Conservation (phyloP, 2,329 filamentous ascomycete species). For the Aspergillus udagawae region DNA sequence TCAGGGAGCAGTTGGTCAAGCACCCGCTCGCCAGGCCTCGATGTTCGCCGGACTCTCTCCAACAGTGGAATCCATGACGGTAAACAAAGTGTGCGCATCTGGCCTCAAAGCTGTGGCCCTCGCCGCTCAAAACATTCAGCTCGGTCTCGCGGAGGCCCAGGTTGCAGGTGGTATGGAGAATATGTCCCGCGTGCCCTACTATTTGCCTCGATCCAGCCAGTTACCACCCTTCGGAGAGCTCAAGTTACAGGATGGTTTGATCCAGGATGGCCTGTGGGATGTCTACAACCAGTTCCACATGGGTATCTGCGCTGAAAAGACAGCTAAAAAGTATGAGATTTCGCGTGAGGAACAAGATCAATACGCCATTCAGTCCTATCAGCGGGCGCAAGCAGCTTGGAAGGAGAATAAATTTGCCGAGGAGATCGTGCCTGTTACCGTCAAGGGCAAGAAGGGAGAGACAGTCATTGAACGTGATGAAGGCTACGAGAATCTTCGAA, state of each 20-base stretch:
- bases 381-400: constrained; percentile 88
- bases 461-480: constrained; percentile 78
- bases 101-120: constrained; percentile 88
- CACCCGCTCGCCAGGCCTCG: constrained; percentile 84
- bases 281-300: constrained; percentile 97
- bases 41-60: constrained; percentile 82
- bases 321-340: constrained; percentile 80
- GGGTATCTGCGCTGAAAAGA: constrained; percentile 94
- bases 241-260: constrained; percentile 83
- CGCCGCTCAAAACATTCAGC: constrained; percentile 89
- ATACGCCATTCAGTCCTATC: constrained; percentile 85
- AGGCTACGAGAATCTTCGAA: constrained; percentile 79
- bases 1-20: constrained; percentile 77
- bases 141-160: constrained; percentile 82
- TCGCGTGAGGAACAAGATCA: constrained; percentile 83
- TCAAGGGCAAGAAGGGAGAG: constrained; percentile 80
- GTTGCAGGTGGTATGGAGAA: constrained; percentile 97
- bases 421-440: constrained; percentile 83
- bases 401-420: constrained; percentile 76
- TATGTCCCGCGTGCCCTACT: constrained; percentile 93
- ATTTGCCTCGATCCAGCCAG: constrained; percentile 74
- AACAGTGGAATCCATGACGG: constrained; percentile 80
- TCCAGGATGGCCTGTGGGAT: constrained; percentile 93
- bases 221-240: constrained; percentile 83
- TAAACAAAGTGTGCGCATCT: constrained; percentile 98